Base-by-base conservation (phyloP, 2,329 filamentous ascomycete genomes). In the Phaeosphaeriaceae sp. region DNA sequence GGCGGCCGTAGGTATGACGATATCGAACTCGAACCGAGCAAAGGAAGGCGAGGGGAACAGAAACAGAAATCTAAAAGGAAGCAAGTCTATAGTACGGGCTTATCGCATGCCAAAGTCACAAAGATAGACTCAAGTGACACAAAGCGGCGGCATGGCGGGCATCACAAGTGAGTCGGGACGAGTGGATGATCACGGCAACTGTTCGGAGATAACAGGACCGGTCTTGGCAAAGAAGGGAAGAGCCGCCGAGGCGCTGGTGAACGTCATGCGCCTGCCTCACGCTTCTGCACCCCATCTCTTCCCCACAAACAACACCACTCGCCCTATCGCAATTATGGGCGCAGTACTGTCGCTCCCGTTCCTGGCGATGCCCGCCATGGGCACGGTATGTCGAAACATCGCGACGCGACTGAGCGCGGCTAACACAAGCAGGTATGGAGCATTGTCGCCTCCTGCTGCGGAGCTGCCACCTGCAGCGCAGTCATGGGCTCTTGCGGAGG, bases 401-500 rank as follows among this genome's bases (percentile, higher is more conserved):
- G 2, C 47, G 25, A 27, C 49, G 47, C 42, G 53, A 48, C 41
- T 45, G 69, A 52, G 48, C 57, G 55, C 56, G 24, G 54, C 70
- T 76, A 64, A 76, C 70, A 55, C 33, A 57, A 49, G 59, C 66
- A 93, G 91, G 71, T 96, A 63, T 76, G 92, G 66, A 92, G 91
- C 45, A 89, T 93, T 68, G 90, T 84, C 62, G 92, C 91, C 63
- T 97, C 93, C 72, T 99, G 95, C 81, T 99, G 95, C 77, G 95
- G 95, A 75, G 95, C 95, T 25, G 93, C 95, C 47, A 97, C 95
- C 52, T 98, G 94, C 81, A 96, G 93, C 69, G 94, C 95, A 77
- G 90, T 98, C 49, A 98, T 93, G 82, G 95, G 91, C 76, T 91
- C 93, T 13, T 99, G 94, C 76, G 94, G 95, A 55, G 68, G 68